Evolutionary conservation across 169 alveolate genomes (phyloP), one percentile per base, ranked within the genome.

Genomic region (Ichthyophthirius multifiliis): DNA sequence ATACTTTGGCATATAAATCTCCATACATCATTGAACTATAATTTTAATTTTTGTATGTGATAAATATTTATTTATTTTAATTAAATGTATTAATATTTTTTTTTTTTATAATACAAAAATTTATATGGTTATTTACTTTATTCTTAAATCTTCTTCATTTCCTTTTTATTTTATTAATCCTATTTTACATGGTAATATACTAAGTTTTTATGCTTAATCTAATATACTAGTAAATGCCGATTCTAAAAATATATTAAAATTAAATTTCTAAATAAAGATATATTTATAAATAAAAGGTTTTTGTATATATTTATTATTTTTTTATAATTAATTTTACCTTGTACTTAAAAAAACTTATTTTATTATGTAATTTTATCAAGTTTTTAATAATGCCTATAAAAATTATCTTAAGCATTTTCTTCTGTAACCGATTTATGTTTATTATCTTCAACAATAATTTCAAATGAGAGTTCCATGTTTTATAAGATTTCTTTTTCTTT

Each of bases 1-100:
- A 32, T 3, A 81, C 75, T 48, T 81, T 55, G 37, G 86, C 86
- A 30, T 81, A 81, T 10, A 27, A 64, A 32, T 81, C 86, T 0
- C 86, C 86, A 41, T 67, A 67, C 20, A 18, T 67, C 77, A 67
- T 67, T 37, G 35, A 37, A 10, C 77, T 67, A 16, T 1, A 18
- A 20, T 45, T 15, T 18, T 18, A 39, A 67, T 0, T 12, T 5
- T 12, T 7, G 1, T 5, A 20, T 0, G 16, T 4, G 12, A 1
- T 34, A 18, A 18, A 12, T 15, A 64, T 31, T 64, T 2, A 31
- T 13, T 0, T 4, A n/a, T n/a, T 45, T 45, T 45, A n/a, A 45
- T 45, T 45, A 4, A 45, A 6, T 45, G 13, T 45, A 45, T 5
- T 13, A 6, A 45, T 4, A 5, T 4, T 13, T 13, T 4, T 45